A percentile compares a stretch with the other conserved stretches of the same genome.
Evolutionary conservation across 2,329 filamentous ascomycete genomes (phyloP).

Genomic region (Annulohypoxylon truncatum): DNA sequence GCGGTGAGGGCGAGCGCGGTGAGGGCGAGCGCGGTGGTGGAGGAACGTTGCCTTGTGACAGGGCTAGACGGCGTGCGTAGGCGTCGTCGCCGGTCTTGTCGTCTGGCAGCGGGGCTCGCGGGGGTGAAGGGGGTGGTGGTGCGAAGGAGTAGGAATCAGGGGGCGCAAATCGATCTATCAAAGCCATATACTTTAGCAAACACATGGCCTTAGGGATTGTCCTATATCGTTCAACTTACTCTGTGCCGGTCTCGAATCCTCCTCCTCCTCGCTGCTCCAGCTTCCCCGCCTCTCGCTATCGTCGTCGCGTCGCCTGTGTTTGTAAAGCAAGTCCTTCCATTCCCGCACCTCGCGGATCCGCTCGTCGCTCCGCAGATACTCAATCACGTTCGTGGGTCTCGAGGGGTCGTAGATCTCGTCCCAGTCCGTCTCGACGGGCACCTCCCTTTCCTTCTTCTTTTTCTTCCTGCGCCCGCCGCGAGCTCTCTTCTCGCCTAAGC

Average conservation of each 20-base stretch:
- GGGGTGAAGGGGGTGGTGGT: constrained; percentile 64
- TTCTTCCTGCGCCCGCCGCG: constrained; percentile 83
- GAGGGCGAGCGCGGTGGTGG: constrained; percentile 44
- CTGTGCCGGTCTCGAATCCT: constrained; percentile 43
- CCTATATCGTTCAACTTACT: constrained; percentile 50
- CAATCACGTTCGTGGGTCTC: constrained; percentile 83
- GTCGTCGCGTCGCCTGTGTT: constrained; percentile 69
- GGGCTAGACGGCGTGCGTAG: constrained; percentile 70
- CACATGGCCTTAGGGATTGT: neutral
- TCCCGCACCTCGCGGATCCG: constrained; percentile 82
- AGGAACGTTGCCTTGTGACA: constrained; percentile 60
- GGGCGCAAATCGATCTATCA: constrained; percentile 69
- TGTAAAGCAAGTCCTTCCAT: constrained; percentile 86
- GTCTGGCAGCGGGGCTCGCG: constrained; percentile 61
- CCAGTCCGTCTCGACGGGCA: constrained; percentile 78
- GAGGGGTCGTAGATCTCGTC: constrained; percentile 90
- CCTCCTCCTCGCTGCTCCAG: constrained; percentile 52
- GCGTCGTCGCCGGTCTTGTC: constrained; percentile 76
- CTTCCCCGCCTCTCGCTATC: constrained; percentile 54
- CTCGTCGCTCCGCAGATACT: constrained; percentile 87
- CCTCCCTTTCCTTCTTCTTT: constrained; percentile 72
- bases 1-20: constrained; percentile 43
- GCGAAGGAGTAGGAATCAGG: constrained; percentile 67
- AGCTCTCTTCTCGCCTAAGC: constrained; percentile 71
- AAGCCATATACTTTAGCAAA: constrained; percentile 31